A percentile compares a stretch with the other conserved stretches of the same genome.
Conservation (phyloP, 495 filamentous ascomycete genomes). For the Aspergillus asperescens region DNA sequence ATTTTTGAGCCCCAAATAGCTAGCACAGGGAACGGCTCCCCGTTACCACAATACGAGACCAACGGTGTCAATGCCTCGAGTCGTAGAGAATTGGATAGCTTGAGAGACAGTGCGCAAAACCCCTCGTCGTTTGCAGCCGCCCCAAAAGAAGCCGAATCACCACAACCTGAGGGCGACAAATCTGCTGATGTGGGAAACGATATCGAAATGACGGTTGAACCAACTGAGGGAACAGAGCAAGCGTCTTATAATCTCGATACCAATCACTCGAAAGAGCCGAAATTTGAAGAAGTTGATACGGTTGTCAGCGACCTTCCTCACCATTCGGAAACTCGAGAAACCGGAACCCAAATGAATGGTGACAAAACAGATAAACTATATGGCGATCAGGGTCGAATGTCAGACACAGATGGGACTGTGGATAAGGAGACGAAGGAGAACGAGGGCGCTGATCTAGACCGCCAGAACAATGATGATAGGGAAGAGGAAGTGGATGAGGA, state of each 20-base stretch:
- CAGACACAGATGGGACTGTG: conserved; percentile 10
- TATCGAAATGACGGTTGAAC: conserved; percentile 43
- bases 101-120: conserved; percentile 10
- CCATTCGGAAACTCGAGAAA: conserved; percentile 23
- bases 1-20: conserved; percentile 36
- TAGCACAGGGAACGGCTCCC: conserved; percentile 16
- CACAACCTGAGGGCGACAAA: conserved; percentile 10
- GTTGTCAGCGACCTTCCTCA: conserved; percentile 36
- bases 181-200: conserved; percentile 21
- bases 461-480: conserved; percentile 4
- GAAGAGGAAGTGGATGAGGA: conserved; percentile 28
- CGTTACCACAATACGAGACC: conserved; percentile 15
- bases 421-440: conserved; percentile 15
- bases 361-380: conserved; percentile 6
- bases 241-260: not conserved
- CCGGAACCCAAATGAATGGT: conserved; percentile 14
- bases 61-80: conserved; percentile 15
- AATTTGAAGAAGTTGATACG: conserved; percentile 40
- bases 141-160: conserved; percentile 7
- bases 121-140: conserved; percentile 1
- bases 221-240: conserved; percentile 7
- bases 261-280: conserved; percentile 25
- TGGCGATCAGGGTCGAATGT: conserved; percentile 1
- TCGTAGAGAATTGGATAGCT: conserved; percentile 3
- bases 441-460: conserved; percentile 2